Percentiles rank a stretch among this genome's conserved stretches.
Conservation (phyloP, 129 eudicot genomes). For the Tagetes erecta region DNA sequence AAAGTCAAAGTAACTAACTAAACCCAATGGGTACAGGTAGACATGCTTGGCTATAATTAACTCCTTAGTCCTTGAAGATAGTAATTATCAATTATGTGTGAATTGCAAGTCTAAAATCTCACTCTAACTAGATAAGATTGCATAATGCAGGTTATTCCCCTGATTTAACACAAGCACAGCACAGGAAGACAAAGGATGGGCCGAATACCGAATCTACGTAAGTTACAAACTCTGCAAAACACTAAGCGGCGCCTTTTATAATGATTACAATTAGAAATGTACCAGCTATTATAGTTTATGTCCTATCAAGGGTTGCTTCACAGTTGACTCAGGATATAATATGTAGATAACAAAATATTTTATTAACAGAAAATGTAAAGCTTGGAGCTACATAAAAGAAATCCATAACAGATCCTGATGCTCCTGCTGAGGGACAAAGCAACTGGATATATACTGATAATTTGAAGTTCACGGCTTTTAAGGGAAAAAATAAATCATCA, state of each 20-base stretch:
- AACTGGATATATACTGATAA: background rate
- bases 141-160: slow-evolving; percentile 10
- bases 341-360: background rate
- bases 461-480: slow-evolving; percentile 9
- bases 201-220: background rate
- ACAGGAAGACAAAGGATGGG: background rate
- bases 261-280: background rate
- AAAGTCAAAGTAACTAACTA: slow-evolving; percentile 3
- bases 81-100: background rate
- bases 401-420: background rate
- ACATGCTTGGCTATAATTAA: slow-evolving; percentile 2
- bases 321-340: slow-evolving; percentile 1
- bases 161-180: slow-evolving; percentile 10
- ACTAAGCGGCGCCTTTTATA: slow-evolving; percentile 4
- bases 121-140: slow-evolving; percentile 13
- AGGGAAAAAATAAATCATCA: background rate
- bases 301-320: slow-evolving; percentile 10
- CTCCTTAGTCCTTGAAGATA: background rate
- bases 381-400: background rate
- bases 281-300: background rate
- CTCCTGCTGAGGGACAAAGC: background rate
- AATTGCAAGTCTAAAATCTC: slow-evolving; percentile 4
- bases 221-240: slow-evolving; percentile 5
- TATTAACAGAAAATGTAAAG: background rate
- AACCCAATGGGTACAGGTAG: background rate